Evolutionary conservation across 2,329 filamentous ascomycete species (phyloP), one percentile per base, ranked within the genome.

Genomic region (Colletotrichum sp.): DNA sequence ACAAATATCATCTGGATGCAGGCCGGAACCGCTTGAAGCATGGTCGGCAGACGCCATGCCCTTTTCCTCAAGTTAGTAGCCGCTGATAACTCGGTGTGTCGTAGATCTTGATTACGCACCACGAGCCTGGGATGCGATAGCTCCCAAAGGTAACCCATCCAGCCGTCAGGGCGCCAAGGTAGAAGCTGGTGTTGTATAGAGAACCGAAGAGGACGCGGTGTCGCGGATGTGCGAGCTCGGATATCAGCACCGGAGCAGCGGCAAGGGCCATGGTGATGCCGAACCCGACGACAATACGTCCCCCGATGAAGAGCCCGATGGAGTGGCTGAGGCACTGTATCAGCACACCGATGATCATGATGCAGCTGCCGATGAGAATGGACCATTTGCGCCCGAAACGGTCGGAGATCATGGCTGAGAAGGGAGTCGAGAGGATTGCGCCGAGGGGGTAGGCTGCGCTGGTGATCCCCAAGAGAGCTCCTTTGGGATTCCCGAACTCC

Each of bases 371-470:
- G 5, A 80, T 76, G 11, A 83, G 78, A 25, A 89, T 80, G 84
- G 82, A 9, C 79, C 78, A 74, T 85, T 27, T 86, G 36, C 87
- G 81, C 12, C 88, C 88, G 19, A 83, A 83, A 62, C 82, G 81
- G 71, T 85, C 88, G 19, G 84, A 84, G 12, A 87, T 71, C 16
- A 80, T 82, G 6, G 84, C 82, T 11, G 85, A 82, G 13, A 86
- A 78, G 15, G 82, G 81, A 1, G 85, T 73, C 0, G 81, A 80
- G 11, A 86, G 77, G 9, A 88, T 81, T n/a, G 84, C 85, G 36
- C 87, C 87, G 13, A 85, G 80, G 0, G 82, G 83, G 55, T 86
- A 84, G 3, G 84, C 81, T 3, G 85, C 83, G 69, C 83, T 85
- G 55, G 86, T 81, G 4, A 84, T 77, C 27, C 85, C 86, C 3